Conservation (phyloP, 164 flowering plant genomes). For the Tinospora cordifolia region DNA sequence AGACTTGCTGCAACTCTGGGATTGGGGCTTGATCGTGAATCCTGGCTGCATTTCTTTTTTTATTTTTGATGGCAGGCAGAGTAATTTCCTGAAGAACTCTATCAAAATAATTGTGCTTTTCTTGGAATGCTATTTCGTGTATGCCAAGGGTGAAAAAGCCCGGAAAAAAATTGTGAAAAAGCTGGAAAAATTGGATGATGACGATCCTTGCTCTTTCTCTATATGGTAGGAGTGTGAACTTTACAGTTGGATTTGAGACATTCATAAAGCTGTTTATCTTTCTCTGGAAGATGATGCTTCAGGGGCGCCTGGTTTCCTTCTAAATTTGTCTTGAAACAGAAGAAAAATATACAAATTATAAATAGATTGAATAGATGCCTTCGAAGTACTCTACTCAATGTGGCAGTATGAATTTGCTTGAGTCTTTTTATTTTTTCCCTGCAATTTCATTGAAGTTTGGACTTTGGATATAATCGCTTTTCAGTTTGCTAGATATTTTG, state of each 20-base stretch:
- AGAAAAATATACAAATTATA: background rate
- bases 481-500: too few relatives aligned
- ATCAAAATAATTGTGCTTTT: conserved; percentile 19
- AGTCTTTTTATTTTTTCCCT: background rate
- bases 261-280: background rate
- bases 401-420: background rate
- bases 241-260: background rate
- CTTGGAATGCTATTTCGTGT: conserved; percentile 12
- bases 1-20: conserved; percentile 21
- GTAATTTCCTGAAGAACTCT: conserved; percentile 11
- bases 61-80: conserved; percentile 17
- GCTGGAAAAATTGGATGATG: background rate
- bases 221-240: background rate
- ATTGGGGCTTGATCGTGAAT: conserved; percentile 21
- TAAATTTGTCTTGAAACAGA: background rate
- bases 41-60: conserved; percentile 16
- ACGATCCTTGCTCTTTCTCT: background rate
- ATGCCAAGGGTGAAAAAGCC: conserved; percentile 2
- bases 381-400: background rate
- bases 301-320: background rate
- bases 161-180: background rate
- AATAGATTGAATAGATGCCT: conserved; percentile 3
- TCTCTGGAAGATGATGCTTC: background rate
- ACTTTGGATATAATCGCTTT: too few relatives aligned
- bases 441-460: too few relatives aligned